Percentiles rank a stretch among this genome's conserved stretches.
Evolutionary conservation across 2,329 filamentous ascomycete genomes (phyloP).

Genomic region (Aureobasidium sp.): DNA sequence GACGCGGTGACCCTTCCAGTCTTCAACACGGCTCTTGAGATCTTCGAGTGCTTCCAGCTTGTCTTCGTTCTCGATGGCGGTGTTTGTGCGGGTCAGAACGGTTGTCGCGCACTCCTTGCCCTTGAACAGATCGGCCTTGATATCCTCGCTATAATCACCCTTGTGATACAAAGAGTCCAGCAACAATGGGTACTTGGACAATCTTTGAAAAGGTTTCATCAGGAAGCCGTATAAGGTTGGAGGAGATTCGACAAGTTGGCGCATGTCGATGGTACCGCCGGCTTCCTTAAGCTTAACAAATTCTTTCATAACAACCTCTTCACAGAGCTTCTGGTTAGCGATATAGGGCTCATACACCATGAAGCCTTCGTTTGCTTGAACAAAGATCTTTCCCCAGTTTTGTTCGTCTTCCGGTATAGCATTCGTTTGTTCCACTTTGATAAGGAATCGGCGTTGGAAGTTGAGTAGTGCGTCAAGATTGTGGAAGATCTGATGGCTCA

Average conservation of each 20-base stretch:
- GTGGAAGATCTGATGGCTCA: slow-evolving; percentile 88
- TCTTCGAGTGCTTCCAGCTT: slow-evolving; percentile 77
- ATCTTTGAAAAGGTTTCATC: slow-evolving; percentile 89
- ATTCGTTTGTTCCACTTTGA: slow-evolving; percentile 92
- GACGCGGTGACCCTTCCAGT: slow-evolving; percentile 91
- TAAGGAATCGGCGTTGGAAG: slow-evolving; percentile 90
- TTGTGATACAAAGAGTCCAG: slow-evolving; percentile 84
- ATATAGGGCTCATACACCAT: slow-evolving; percentile 95
- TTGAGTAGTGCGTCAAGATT: slow-evolving; percentile 94
- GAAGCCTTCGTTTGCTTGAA: slow-evolving; percentile 76
- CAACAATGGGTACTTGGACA: slow-evolving; percentile 89
- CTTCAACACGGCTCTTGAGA: slow-evolving; percentile 73
- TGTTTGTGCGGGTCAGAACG: slow-evolving; percentile 77
- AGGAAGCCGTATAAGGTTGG: slow-evolving; percentile 87
- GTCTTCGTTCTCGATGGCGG: slow-evolving; percentile 82
- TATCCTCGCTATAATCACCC: slow-evolving; percentile 60
- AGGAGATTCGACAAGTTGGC: slow-evolving; percentile 73
- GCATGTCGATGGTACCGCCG: slow-evolving; percentile 49
- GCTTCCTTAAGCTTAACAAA: slow-evolving; percentile 79
- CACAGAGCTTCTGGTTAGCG: slow-evolving; percentile 88
- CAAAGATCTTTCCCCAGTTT: slow-evolving; percentile 92
- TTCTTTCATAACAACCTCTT: slow-evolving; percentile 70
- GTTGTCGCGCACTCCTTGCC: slow-evolving; percentile 78
- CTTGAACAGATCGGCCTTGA: slow-evolving; percentile 61
- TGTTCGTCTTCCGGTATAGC: slow-evolving; percentile 67